Evolutionary conservation across 345 rosid species (phyloP), one percentile per base, ranked within the genome.

Genomic region (Passiflora organensis): DNA sequence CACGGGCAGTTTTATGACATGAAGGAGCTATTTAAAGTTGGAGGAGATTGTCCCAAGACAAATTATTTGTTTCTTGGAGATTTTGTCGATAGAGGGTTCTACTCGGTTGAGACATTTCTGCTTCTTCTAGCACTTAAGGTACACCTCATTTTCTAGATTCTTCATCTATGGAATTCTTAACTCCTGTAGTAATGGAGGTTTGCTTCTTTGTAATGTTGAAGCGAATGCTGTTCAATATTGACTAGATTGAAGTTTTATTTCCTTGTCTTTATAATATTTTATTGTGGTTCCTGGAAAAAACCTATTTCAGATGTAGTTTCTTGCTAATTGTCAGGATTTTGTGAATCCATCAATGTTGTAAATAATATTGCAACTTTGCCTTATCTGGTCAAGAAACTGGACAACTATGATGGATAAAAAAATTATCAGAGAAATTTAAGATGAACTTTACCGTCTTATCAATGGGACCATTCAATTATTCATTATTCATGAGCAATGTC

Each of bases 1-100:
- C 99, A 94, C 62, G 97, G 99, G 22, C 97, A 94, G 74, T 89
- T 94, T 70, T 89, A 83, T 69, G 99, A 94, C 68, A 77, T 94
- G 97, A 89, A 85, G 68, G 97, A 87, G 84, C 99, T 89, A 71
- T 94, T 94, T 72, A 87, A 61, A 71, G 95, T 80, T 11, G 99
- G 99, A 32, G 97, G 95, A 42, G 99, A 89, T 74, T 89, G 97
- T 66, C 99, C 97, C 44, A 84, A 83, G 80, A 89, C 96, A 51
- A 89, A 87, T 74, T 94, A 89, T 75, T 66, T 94, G 74, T 94
- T 94, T 76, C 93, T 94, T 63, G 97, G 96, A 58, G 97, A 94
- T 76, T 89, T 94, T 81, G 99, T 94, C 52, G 99, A 89, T 53
- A 76, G 97, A 71, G 99, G 99, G 51, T 89, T 77, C 74, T 83